Evolutionary conservation across 2,329 filamentous ascomycete species (phyloP).

Genomic region (Pestalotiopsis sp.): DNA sequence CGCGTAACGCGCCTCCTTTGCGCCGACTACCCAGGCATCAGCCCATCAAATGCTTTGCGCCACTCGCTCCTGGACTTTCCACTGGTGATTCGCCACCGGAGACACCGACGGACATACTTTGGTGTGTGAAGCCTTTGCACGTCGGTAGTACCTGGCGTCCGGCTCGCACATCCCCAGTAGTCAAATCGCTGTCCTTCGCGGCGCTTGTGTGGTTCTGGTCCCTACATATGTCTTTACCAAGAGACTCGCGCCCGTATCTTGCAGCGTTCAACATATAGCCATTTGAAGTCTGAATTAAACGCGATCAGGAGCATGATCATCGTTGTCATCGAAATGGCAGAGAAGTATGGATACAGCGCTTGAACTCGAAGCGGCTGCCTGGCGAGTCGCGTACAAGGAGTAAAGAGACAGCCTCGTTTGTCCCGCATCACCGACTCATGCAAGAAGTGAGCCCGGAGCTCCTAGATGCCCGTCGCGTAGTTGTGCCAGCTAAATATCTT

Average conservation of each 20-base stretch:
- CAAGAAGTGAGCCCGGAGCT: conserved; percentile 27
- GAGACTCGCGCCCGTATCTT: conserved; percentile 38
- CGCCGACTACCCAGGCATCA: conserved; percentile 23
- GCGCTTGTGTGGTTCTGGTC: conserved; percentile 42
- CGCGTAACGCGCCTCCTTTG: conserved; percentile 31
- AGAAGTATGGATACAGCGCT: conserved; percentile 35
- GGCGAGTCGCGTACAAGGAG: conserved; percentile 48
- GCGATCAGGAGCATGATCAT: conserved; percentile 24
- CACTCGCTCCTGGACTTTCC: conserved; percentile 35
- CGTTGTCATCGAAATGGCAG: no score
- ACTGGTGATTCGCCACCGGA: conserved; percentile 29
- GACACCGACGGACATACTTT: conserved; percentile 42
- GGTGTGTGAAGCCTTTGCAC: conserved; percentile 38
- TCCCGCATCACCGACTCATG: conserved; percentile 20
- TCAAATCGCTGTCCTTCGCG: conserved; percentile 43
- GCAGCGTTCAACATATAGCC: conserved; percentile 38
- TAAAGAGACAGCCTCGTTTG: conserved; percentile 37
- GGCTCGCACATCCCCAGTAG: conserved; percentile 41
- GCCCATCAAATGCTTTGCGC: conserved; percentile 31
- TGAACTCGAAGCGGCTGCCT: conserved; percentile 47
- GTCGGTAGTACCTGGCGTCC: conserved; percentile 35
- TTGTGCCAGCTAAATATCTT: conserved; percentile 18
- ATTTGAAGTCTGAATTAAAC: conserved; percentile 41
- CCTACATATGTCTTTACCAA: conserved; percentile 40
- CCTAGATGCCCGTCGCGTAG: conserved; percentile 22